Percentiles rank a stretch among this genome's conserved stretches.
phyloP scores from a whole-genome alignment of 2,329 filamentous ascomycete genomes.

The Fusarium sp. region DNA sequence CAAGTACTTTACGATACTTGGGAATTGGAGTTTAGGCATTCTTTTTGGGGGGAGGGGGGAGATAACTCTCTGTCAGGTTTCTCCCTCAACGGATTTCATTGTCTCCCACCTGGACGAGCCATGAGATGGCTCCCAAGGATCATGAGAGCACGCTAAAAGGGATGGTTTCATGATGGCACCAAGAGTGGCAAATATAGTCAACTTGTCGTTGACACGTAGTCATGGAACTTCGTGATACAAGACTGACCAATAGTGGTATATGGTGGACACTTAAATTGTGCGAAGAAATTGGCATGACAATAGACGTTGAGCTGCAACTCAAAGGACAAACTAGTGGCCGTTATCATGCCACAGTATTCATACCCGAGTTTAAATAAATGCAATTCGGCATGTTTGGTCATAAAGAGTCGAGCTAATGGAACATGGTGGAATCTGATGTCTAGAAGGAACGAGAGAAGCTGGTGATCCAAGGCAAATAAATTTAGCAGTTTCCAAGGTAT shows the following conservation, averaged over 20 bases:
- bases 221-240: not conserved
- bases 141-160: not conserved
- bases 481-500: not conserved
- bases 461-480: not conserved
- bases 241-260: not conserved
- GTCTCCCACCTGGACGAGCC: not conserved
- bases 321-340: not conserved
- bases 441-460: not conserved
- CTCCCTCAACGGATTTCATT: not conserved
- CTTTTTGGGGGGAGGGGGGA: too few species aligned
- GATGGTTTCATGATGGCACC: not conserved
- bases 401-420: not conserved
- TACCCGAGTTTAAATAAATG: not conserved
- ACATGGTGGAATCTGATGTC: not conserved
- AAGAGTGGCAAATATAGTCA: not conserved
- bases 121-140: not conserved
- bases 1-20: not conserved
- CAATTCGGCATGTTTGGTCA: not conserved
- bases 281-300: not conserved
- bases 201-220: not conserved
- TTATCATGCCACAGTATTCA: slow-evolving; percentile 2
- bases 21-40: not conserved
- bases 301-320: not conserved
- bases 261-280: not conserved
- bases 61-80: not conserved